phyloP scores from a whole-genome alignment of 371 early-diverging fungal genomes.

The Smittium mucronatum region DNA sequence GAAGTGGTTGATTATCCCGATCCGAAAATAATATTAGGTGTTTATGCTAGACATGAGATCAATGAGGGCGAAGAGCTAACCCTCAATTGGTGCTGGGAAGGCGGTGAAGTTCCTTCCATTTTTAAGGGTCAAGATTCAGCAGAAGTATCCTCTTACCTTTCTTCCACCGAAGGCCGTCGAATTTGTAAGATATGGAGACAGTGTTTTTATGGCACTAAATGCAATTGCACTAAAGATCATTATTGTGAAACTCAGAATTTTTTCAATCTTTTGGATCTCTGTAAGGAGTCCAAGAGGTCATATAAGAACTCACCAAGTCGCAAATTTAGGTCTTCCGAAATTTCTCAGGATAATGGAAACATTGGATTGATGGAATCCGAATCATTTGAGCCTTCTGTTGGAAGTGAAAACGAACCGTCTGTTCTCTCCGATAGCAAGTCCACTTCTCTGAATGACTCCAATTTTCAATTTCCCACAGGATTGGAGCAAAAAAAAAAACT shows the following conservation, averaged over 20 bases:
- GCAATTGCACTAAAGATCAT: slow-evolving; percentile 24
- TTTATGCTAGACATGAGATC: slow-evolving; percentile 49
- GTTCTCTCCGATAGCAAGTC: not conserved
- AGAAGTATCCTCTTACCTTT: slow-evolving; percentile 27
- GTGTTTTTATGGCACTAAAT: slow-evolving; percentile 26
- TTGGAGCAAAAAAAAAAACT: not conserved
- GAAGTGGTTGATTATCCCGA: slow-evolving; percentile 39
- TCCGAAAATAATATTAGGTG: slow-evolving; percentile 45
- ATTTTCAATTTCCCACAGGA: not conserved
- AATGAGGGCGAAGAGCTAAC: slow-evolving; percentile 58
- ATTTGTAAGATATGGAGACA: slow-evolving; percentile 34
- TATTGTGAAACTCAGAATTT: slow-evolving; percentile 31
- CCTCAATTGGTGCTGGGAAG: slow-evolving; percentile 57
- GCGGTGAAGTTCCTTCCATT: slow-evolving; percentile 35
- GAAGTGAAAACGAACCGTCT: not conserved
- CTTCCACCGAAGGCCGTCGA: slow-evolving; percentile 30
- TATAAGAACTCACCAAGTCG: not conserved
- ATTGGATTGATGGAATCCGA: not conserved
- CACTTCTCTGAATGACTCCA: not conserved
- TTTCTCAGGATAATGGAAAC: not conserved
- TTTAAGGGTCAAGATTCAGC: slow-evolving; percentile 14
- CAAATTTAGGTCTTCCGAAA: not conserved
- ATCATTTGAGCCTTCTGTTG: not conserved
- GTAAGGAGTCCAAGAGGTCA: not conserved
- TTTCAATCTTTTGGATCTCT: slow-evolving; percentile 32